phyloP scores from a whole-genome alignment of 352 stramenopile genomes.

The Phytophthora agathidicida region DNA sequence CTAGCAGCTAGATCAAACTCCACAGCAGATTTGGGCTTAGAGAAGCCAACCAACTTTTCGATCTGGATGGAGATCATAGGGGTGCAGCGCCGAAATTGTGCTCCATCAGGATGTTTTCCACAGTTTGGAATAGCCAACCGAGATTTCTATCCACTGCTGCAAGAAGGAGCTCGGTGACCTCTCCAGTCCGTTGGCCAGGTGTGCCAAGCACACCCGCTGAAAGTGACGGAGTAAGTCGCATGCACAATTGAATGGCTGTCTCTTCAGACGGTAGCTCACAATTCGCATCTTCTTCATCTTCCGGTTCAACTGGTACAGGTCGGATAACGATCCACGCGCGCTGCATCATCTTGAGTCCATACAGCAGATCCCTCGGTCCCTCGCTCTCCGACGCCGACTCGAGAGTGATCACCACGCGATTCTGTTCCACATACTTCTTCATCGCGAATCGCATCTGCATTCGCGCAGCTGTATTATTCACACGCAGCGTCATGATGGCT shows the following conservation, averaged over 20 bases:
- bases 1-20: no score
- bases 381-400: slow-evolving; percentile 42
- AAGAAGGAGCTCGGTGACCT: slow-evolving; percentile 57
- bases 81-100: slow-evolving; percentile 16
- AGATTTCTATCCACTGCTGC: slow-evolving; percentile 51
- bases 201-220: slow-evolving; percentile 23
- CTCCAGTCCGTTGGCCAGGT: slow-evolving; percentile 31
- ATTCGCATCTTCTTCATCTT: background rate
- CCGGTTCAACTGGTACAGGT: slow-evolving; percentile 16
- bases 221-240: slow-evolving; percentile 51
- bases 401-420: slow-evolving; percentile 31
- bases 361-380: slow-evolving; percentile 37
- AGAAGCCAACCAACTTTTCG: no score
- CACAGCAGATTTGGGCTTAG: no score
- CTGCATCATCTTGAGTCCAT: slow-evolving; percentile 47
- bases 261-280: slow-evolving; percentile 16
- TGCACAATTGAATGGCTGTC: slow-evolving; percentile 59
- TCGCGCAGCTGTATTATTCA: slow-evolving; percentile 30
- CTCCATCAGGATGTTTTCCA: slow-evolving; percentile 67
- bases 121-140: slow-evolving; percentile 48
- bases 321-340: slow-evolving; percentile 49
- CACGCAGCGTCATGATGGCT: slow-evolving; percentile 44
- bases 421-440: slow-evolving; percentile 38
- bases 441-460: slow-evolving; percentile 49
- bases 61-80: slow-evolving; percentile 1